Conservation (phyloP, 345 rosid genomes). For the Moricandia moricandioides region DNA sequence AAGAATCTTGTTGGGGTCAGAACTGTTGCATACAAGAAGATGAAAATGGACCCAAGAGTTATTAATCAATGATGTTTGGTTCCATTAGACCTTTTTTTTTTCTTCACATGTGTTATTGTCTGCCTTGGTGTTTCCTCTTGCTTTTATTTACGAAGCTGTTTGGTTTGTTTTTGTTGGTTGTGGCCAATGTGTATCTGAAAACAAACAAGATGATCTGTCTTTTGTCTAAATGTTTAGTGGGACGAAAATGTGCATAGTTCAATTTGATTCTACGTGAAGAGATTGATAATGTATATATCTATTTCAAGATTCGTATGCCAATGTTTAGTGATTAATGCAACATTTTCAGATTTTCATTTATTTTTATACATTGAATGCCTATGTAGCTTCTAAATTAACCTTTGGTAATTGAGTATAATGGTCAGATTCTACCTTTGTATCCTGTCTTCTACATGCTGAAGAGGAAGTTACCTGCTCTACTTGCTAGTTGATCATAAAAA, state of each 20-base stretch:
- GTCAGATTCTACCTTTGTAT: neutral
- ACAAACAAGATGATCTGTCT: conserved; percentile 25
- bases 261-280: neutral
- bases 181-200: conserved; percentile 23
- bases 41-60: conserved; percentile 14
- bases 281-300: neutral
- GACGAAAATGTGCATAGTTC: neutral
- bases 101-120: conserved; percentile 25
- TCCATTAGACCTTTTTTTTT: neutral
- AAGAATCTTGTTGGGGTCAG: conserved; percentile 9
- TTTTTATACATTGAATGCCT: neutral
- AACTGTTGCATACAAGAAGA: conserved; percentile 11
- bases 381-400: neutral
- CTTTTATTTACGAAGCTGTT: conserved; percentile 8
- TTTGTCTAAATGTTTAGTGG: neutral
- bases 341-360: neutral
- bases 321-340: neutral
- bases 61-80: conserved; percentile 14
- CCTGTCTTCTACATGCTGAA: neutral
- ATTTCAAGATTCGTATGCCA: neutral
- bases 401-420: neutral
- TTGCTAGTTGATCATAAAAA: neutral
- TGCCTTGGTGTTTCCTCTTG: conserved; percentile 26
- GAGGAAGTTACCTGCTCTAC: neutral
- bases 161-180: conserved; percentile 12